Evolutionary conservation across 140 eudicot species (phyloP), one percentile per base, ranked within the genome.

Genomic region (Ambrosia hybrid): DNA sequence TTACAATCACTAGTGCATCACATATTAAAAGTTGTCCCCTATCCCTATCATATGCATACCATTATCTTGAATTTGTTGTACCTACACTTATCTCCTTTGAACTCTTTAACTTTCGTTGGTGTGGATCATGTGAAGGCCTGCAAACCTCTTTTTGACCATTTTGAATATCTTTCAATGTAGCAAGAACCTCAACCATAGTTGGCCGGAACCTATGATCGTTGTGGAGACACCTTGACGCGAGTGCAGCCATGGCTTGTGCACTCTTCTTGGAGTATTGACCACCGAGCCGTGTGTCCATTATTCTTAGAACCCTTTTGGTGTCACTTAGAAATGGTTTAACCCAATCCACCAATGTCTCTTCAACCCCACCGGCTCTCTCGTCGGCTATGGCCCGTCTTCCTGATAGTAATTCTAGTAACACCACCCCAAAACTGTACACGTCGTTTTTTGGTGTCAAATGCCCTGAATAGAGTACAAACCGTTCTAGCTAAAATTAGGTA

Each of bases 311-410:
- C 45, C 86, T 68, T 71, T 84, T 77, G 60, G 41, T 83, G 67
- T 90, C 96, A 12, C 83, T 72, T n/a, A 85, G 75, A 74, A 87
- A 83, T 4, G 96, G 91, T 65, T 76, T 83, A 8, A 90, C 91
- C 96, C 96, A 90, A 5, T 90, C 94, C 17, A 90, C 96, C 59
- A 90, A 82, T 8, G 84, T 83, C 81, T 90, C 95, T 41, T 90
- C 94, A 8, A 77, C 83, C 48, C 85, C 83, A 37, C 86, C 95
- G 2, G 68, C 82, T 73, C 83, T 83, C 73, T 83, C 88, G 36
- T 83, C 90, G 5, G 86, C 87, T 30, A 80, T 63, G 7, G 94
- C 89, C 9, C 91, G 87, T 60, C 90, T 82, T 60, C 96, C 96
- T 9, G 96, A 87, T 58, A 90, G 64, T 57, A 90, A 55, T 74